A percentile compares a stretch with the other conserved stretches of the same genome.
These are phyloP conservation scores for Aphanomyces cochlioides DNA, from an alignment of 352 stramenopile species.

Conservation along the genomic window DNA sequence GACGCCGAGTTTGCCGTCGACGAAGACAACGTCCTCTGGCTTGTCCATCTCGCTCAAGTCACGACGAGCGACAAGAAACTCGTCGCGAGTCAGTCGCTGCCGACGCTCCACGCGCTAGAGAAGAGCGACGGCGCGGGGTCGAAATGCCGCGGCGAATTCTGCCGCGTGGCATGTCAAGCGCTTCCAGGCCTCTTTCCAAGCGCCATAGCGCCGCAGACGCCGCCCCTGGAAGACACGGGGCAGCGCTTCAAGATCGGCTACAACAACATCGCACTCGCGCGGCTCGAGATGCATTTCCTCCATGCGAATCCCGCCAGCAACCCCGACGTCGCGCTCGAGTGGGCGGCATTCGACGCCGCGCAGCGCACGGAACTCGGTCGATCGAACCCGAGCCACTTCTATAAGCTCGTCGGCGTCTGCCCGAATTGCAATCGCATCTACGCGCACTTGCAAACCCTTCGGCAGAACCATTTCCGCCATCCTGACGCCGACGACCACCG, in stretches of 20 bases:
- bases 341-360: constrained; percentile 63
- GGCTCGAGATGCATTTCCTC: constrained; percentile 56
- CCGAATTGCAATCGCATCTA: constrained; percentile 73
- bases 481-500: background rate
- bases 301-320: constrained; percentile 3
- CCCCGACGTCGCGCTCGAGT: constrained; percentile 35
- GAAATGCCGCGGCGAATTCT: constrained; percentile 68
- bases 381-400: constrained; percentile 61
- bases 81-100: constrained; percentile 40
- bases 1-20: constrained; percentile 43
- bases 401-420: constrained; percentile 74
- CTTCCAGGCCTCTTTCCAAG: constrained; percentile 6
- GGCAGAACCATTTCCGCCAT: constrained; percentile 48
- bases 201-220: background rate
- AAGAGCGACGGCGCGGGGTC: constrained; percentile 34
- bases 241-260: constrained; percentile 68
- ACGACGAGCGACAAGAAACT: too few species aligned
- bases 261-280: constrained; percentile 65
- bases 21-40: constrained; percentile 39
- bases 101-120: constrained; percentile 36
- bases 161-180: constrained; percentile 26
- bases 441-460: constrained; percentile 46
- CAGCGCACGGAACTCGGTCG: constrained; percentile 60
- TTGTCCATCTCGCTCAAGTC: constrained; percentile 39
- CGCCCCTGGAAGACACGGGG: constrained; percentile 41